Evolutionary conservation across 164 flowering plant species (phyloP).

Genomic region (Malania oleifera): DNA sequence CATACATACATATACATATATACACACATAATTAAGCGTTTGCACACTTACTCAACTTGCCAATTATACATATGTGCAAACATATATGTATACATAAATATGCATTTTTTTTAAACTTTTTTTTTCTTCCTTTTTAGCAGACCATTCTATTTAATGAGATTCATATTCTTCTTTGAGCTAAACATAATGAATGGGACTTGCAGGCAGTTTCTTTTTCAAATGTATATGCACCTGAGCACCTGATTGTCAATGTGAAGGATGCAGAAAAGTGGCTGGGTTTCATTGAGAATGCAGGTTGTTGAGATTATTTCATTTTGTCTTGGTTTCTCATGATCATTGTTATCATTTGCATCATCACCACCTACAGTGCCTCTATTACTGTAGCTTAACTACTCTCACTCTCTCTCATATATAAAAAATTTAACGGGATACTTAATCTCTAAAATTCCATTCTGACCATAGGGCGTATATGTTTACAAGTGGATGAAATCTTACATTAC

Average conservation of each 20-base stretch:
- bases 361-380: not conserved
- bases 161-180: not conserved
- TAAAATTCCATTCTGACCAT: too few relatives aligned
- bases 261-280: slow-evolving; percentile 90
- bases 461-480: too few relatives aligned
- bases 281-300: slow-evolving; percentile 87
- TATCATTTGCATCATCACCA: not conserved
- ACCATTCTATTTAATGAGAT: not conserved
- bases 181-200: slow-evolving; percentile 1
- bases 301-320: not conserved
- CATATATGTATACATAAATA: too few relatives aligned
- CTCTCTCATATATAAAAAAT: too few relatives aligned
- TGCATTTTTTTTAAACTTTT: too few relatives aligned
- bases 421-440: too few relatives aligned
- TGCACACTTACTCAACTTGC: too few relatives aligned
- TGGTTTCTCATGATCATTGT: not conserved
- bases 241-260: slow-evolving; percentile 83
- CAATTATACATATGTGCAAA: too few relatives aligned
- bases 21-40: too few relatives aligned
- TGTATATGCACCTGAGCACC: slow-evolving; percentile 93
- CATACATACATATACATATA: too few relatives aligned
- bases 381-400: not conserved
- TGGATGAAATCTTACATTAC: too few relatives aligned
- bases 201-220: slow-evolving; percentile 95
- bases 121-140: too few relatives aligned